Conservation (phyloP, 768 basidiomycete species). For the Coprinellus micaceus region DNA sequence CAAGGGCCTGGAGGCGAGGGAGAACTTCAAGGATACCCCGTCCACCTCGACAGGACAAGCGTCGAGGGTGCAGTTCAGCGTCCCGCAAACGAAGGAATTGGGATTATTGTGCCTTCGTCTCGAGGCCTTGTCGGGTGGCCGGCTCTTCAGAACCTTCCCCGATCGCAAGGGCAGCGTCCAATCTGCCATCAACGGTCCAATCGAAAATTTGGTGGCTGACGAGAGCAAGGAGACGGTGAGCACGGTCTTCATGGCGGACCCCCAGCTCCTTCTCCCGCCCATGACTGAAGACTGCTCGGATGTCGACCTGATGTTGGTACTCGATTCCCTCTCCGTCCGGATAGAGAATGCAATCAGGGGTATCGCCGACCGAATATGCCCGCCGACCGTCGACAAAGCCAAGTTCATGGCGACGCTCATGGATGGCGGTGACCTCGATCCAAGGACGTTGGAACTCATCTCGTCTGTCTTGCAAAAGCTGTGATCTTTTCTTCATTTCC, state of each 20-base stretch:
- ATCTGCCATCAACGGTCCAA: slow-evolving; percentile 16
- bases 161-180: slow-evolving; percentile 43
- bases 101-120: slow-evolving; percentile 72
- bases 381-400: slow-evolving; percentile 21
- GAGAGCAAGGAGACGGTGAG: neutral
- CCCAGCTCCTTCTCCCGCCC: slow-evolving; percentile 60
- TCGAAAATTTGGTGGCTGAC: slow-evolving; percentile 23
- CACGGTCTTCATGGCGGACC: slow-evolving; percentile 49
- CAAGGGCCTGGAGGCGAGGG: slow-evolving; percentile 62
- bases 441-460: slow-evolving; percentile 44
- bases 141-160: slow-evolving; percentile 50
- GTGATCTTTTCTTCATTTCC: slow-evolving; percentile 5
- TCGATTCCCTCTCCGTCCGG: slow-evolving; percentile 72
- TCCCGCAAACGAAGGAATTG: slow-evolving; percentile 73
- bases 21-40: slow-evolving; percentile 46
- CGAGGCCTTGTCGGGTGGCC: slow-evolving; percentile 66
- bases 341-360: slow-evolving; percentile 67
- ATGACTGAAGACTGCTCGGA: slow-evolving; percentile 71
- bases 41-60: slow-evolving; percentile 28
- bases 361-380: slow-evolving; percentile 25
- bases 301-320: slow-evolving; percentile 63
- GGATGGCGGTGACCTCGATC: slow-evolving; percentile 39
- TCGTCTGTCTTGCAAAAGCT: slow-evolving; percentile 21
- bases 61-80: slow-evolving; percentile 56
- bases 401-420: slow-evolving; percentile 35